These are phyloP conservation scores for Lachancea meyersii DNA, from an alignment of 805 yeast species.

Conservation along the genomic window DNA sequence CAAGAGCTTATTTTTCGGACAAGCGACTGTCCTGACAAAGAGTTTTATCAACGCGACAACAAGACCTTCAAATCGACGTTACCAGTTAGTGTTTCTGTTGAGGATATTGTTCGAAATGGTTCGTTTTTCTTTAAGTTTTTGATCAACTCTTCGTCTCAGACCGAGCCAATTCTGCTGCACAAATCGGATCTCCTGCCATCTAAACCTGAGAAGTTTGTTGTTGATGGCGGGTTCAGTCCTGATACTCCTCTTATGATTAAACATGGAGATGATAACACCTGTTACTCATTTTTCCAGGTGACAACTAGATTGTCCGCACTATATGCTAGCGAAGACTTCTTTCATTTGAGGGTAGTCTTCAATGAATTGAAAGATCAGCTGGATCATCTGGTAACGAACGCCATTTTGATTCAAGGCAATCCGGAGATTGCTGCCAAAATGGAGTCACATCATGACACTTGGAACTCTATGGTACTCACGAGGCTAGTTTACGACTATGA, in stretches of 20 bases:
- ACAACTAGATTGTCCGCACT: slow-evolving; percentile 7
- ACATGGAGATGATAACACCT: slow-evolving; percentile 19
- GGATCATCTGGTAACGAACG: slow-evolving; percentile 25
- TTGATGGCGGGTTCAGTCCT: slow-evolving; percentile 20
- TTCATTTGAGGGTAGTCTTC: slow-evolving; percentile 20
- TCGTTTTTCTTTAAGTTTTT: slow-evolving; percentile 27
- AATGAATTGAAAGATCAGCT: slow-evolving; percentile 25
- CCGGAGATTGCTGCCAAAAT: slow-evolving; percentile 21
- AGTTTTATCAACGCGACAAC: slow-evolving; percentile 15
- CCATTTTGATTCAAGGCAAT: slow-evolving; percentile 24
- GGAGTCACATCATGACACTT: slow-evolving; percentile 21
- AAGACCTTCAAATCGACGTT: slow-evolving; percentile 17
- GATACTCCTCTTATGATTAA: slow-evolving; percentile 15
- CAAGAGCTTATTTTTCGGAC: slow-evolving; percentile 13
- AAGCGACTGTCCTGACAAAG: slow-evolving; percentile 1
- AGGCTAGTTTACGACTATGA: slow-evolving; percentile 21
- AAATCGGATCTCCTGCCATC: slow-evolving; percentile 12
- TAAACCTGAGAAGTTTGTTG: slow-evolving; percentile 13
- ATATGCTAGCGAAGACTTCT: slow-evolving; percentile 20
- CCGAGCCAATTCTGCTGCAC: slow-evolving; percentile 24
- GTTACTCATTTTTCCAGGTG: slow-evolving; percentile 24
- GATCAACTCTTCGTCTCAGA: slow-evolving; percentile 20
- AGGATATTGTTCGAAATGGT: slow-evolving; percentile 27
- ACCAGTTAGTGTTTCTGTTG: slow-evolving; percentile 31
- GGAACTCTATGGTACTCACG: slow-evolving; percentile 23